Percentiles rank a stretch among this genome's conserved stretches.
These are phyloP conservation scores for Pseudisothecium myosuroides DNA, from an alignment of 225 moss, liverwort and hornwort genomes.

Conservation along the genomic window DNA sequence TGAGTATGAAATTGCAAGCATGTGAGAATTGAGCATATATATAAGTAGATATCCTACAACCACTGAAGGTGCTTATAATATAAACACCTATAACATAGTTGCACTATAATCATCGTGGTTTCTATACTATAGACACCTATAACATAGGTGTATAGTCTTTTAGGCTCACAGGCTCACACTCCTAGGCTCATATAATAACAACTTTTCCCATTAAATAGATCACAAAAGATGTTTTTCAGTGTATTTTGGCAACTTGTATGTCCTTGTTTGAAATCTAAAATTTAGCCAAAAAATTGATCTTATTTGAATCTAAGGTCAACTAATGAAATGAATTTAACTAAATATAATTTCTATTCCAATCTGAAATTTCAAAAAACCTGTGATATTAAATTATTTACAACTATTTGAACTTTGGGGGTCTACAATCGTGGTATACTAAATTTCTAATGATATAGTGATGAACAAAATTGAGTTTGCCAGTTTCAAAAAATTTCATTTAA, in stretches of 20 bases:
- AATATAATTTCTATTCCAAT: background rate
- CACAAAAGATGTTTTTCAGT: background rate
- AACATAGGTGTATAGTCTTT: too few relatives aligned
- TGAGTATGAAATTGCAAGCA: too few relatives aligned
- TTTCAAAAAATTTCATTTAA: too few relatives aligned
- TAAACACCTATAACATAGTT: too few relatives aligned
- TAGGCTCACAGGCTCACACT: too few relatives aligned
- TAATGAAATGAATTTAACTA: background rate
- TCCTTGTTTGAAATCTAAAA: background rate
- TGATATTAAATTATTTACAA: fast-evolving
- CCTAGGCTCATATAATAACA: too few relatives aligned
- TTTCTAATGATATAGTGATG: background rate
- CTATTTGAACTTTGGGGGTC: background rate
- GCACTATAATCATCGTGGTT: too few relatives aligned
- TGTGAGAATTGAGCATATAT: too few relatives aligned
- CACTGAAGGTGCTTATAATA: too few relatives aligned
- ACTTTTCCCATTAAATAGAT: fast-evolving
- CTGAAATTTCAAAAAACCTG: background rate
- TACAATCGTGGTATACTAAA: background rate
- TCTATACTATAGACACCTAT: too few relatives aligned
- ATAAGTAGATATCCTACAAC: too few relatives aligned
- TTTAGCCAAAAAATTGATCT: background rate
- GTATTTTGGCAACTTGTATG: background rate
- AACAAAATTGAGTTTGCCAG: too few relatives aligned
- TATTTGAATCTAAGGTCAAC: background rate